Percentiles rank a stretch among this genome's conserved stretches.
phyloP scores from a whole-genome alignment of 78 protist species.

The Bodo saltans region DNA sequence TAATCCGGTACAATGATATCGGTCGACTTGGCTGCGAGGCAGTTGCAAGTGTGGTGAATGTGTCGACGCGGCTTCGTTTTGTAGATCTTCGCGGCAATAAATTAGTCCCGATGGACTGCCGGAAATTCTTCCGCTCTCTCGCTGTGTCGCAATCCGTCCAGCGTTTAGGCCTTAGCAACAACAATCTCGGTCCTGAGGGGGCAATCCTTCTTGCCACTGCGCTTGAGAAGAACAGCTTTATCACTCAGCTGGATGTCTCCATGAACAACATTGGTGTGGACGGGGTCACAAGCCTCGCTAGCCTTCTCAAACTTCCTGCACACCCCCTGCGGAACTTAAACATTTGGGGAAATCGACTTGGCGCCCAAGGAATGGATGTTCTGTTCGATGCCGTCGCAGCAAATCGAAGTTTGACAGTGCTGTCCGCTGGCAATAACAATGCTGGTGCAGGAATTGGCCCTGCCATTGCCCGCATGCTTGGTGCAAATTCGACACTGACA shows the following conservation, averaged over 20 bases:
- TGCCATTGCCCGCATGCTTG: neutral
- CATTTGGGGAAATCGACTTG: neutral
- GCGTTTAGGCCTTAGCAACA: neutral
- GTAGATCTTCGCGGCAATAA: neutral
- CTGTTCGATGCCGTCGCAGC: neutral
- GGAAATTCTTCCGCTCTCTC: neutral
- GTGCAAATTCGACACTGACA: neutral
- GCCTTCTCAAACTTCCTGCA: neutral
- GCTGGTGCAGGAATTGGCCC: neutral
- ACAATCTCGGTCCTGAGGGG: neutral
- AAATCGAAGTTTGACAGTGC: neutral
- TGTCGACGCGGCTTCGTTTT: neutral
- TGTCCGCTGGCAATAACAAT: neutral
- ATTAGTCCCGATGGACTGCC: neutral
- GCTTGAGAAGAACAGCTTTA: neutral
- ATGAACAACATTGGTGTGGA: neutral
- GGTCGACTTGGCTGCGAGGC: neutral
- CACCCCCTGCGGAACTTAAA: neutral
- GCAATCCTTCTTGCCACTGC: neutral
- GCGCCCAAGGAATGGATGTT: neutral
- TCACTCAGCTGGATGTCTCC: neutral
- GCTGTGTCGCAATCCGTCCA: neutral
- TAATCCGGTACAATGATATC: neutral
- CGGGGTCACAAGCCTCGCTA: neutral
- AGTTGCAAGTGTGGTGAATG: neutral